Evolutionary conservation across 305 asterid genomes (phyloP).

Genomic region (Fraxinus paxiana): DNA sequence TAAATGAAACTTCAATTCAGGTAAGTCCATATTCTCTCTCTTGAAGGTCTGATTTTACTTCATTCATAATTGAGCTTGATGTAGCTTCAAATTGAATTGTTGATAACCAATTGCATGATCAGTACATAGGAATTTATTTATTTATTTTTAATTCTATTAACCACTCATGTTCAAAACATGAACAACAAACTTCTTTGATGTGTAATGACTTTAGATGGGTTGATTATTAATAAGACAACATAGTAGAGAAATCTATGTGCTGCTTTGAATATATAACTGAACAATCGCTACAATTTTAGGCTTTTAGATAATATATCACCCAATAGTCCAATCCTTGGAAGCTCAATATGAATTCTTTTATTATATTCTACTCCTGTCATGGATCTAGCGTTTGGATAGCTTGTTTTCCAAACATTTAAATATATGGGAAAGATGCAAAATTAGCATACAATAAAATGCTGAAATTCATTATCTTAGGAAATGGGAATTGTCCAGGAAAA

Average conservation of each 20-base stretch:
- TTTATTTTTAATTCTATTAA: background rate
- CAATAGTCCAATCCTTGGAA: background rate
- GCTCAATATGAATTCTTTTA: background rate
- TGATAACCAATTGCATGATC: background rate
- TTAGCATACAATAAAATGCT: background rate
- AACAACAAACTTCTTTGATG: background rate
- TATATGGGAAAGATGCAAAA: background rate
- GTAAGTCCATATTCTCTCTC: slow-evolving; percentile 29
- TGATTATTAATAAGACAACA: background rate
- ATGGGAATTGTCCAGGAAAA: background rate
- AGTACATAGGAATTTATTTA: background rate
- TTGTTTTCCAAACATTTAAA: background rate
- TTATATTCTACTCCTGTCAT: background rate
- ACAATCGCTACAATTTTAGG: background rate
- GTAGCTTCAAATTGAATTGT: background rate
- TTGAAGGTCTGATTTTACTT: background rate
- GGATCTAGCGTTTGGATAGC: background rate
- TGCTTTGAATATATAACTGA: background rate
- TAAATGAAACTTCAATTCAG: slow-evolving; percentile 36
- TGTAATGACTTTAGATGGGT: background rate
- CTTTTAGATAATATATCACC: background rate
- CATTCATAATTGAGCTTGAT: background rate
- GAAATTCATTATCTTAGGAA: background rate
- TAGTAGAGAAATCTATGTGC: background rate
- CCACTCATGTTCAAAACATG: background rate